Evolutionary conservation across 768 basidiomycete genomes (phyloP).

Genomic region (Pleurotus eryngii): DNA sequence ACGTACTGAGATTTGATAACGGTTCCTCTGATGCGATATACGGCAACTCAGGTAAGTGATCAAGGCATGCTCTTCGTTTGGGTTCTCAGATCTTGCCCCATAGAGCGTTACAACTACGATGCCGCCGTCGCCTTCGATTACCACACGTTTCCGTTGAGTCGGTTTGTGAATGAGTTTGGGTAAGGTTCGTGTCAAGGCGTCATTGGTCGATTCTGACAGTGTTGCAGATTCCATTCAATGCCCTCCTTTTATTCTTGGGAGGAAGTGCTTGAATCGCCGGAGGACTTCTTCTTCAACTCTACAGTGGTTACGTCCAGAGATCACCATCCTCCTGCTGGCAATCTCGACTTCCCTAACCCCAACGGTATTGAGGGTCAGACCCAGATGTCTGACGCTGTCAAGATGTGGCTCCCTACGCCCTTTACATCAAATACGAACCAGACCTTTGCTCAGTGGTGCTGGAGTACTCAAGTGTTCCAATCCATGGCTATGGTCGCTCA

Average conservation of each 20-base stretch:
- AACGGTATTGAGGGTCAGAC: constrained; percentile 50
- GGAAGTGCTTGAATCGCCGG: constrained; percentile 46
- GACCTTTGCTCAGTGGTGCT: constrained; percentile 64
- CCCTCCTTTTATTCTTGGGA: constrained; percentile 62
- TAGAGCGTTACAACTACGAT: constrained; percentile 59
- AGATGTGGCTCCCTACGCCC: constrained; percentile 55
- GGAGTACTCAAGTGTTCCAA: constrained; percentile 60
- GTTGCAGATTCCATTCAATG: constrained; percentile 55
- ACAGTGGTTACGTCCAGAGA: constrained; percentile 53
- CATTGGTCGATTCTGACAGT: neutral
- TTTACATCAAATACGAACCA: constrained; percentile 45
- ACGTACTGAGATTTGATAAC: constrained; percentile 46
- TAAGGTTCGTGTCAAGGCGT: constrained; percentile 17
- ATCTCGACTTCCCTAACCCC: constrained; percentile 51
- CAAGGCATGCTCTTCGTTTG: neutral
- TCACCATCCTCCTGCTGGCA: constrained; percentile 53
- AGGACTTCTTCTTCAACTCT: constrained; percentile 57
- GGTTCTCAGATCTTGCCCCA: neutral
- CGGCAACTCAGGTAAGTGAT: constrained; percentile 44
- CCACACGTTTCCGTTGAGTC: constrained; percentile 47
- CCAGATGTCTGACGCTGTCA: constrained; percentile 49
- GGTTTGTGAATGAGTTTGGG: constrained; percentile 63
- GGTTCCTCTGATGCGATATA: constrained; percentile 51
- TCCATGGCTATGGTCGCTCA: constrained; percentile 57
- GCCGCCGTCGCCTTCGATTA: constrained; percentile 50